phyloP scores from a whole-genome alignment of 495 filamentous ascomycete genomes.

The Terfezia boudieri region DNA sequence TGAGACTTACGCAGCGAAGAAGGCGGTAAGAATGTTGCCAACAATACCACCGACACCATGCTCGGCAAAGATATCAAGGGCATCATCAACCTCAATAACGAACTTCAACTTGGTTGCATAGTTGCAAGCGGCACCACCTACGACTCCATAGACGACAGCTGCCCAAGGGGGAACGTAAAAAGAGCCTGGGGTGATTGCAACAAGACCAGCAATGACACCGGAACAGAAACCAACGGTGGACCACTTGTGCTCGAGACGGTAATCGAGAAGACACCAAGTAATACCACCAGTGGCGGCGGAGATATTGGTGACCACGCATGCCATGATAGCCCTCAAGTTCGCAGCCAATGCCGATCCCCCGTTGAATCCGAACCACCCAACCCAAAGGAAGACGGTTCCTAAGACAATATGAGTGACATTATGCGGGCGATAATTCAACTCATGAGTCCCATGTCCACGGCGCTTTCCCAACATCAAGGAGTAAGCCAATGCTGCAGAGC shows the following conservation, averaged over 20 bases:
- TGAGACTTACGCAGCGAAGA: constrained; percentile 62
- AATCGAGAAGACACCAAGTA: constrained; percentile 90
- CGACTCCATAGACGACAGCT: constrained; percentile 70
- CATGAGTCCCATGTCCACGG: constrained; percentile 52
- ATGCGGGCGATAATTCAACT: constrained; percentile 90
- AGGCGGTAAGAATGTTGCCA: constrained; percentile 69
- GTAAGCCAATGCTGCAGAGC: constrained; percentile 69
- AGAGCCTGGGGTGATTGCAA: constrained; percentile 81
- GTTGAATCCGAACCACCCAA: constrained; percentile 99
- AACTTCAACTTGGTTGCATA: constrained; percentile 96
- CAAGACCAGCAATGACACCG: constrained; percentile 75
- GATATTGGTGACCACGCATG: constrained; percentile 47
- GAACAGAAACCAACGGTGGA: constrained; percentile 94
- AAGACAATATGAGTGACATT: constrained; percentile 95
- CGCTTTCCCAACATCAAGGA: constrained; percentile 58
- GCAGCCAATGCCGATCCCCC: constrained; percentile 76
- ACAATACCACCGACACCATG: constrained; percentile 74
- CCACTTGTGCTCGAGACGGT: constrained; percentile 85
- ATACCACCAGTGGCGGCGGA: constrained; percentile 71
- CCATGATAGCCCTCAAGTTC: constrained; percentile 71
- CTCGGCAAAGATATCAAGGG: constrained; percentile 83
- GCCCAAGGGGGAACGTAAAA: constrained; percentile 57
- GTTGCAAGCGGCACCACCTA: constrained; percentile 69
- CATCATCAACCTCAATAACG: constrained; percentile 64
- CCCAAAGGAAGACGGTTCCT: constrained; percentile 95